phyloP scores from a whole-genome alignment of 345 rosid species.

The Zanthoxylum bungeanum region DNA sequence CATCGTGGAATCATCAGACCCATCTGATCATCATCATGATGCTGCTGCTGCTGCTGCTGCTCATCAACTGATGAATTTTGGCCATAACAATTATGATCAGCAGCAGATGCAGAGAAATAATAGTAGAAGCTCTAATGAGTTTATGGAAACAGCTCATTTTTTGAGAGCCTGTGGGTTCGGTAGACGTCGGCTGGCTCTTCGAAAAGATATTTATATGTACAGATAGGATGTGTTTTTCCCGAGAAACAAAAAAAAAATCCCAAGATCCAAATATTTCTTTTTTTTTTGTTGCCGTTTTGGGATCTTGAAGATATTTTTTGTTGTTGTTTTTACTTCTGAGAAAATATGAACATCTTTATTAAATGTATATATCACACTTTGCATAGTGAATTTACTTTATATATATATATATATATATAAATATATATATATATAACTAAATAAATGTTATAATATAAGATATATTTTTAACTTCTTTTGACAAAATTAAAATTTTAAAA shows the following conservation, averaged over 20 bases:
- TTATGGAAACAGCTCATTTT: slow-evolving; percentile 40
- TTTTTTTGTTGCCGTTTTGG: too few relatives aligned
- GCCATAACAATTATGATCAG: neutral
- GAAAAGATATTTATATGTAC: slow-evolving; percentile 87
- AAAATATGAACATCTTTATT: neutral
- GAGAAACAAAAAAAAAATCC: too few relatives aligned
- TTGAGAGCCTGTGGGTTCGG: slow-evolving; percentile 74
- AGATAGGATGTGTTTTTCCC: slow-evolving; percentile 34
- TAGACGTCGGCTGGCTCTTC: slow-evolving; percentile 51
- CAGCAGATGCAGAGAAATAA: neutral
- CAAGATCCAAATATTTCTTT: too few relatives aligned
- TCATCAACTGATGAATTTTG: slow-evolving; percentile 15
- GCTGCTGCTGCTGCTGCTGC: slow-evolving; percentile 10
- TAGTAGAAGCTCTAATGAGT: slow-evolving; percentile 10
- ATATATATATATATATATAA: too few relatives aligned
- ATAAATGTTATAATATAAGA: too few relatives aligned
- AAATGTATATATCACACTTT: too few relatives aligned
- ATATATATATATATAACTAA: too few relatives aligned
- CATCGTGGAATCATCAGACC: slow-evolving; percentile 26
- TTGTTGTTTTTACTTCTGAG: neutral
- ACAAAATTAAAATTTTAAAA: too few relatives aligned
- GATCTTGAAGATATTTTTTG: neutral
- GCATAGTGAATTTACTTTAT: too few relatives aligned
- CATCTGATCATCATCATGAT: slow-evolving; percentile 24
- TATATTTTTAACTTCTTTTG: too few relatives aligned